These are phyloP conservation scores for Erodium maritimum DNA, from an alignment of 345 rosid species.

Conservation along the genomic window DNA sequence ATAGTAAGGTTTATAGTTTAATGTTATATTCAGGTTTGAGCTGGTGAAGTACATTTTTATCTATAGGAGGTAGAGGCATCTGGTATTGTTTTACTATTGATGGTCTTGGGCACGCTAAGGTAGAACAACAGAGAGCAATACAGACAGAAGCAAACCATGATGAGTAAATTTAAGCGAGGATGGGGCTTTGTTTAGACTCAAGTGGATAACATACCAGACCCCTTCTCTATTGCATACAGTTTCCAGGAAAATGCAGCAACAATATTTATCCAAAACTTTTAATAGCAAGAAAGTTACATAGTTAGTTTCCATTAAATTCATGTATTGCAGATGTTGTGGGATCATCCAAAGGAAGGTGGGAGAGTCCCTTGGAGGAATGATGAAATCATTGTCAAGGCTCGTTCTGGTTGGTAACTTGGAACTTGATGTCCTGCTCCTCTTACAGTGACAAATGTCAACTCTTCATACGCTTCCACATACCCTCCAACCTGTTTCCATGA, in stretches of 20 bases:
- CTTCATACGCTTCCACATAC: conserved; percentile 29
- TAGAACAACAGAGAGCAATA: too few species aligned
- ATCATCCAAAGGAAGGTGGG: conserved; percentile 11
- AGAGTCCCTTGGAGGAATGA: conserved; percentile 33
- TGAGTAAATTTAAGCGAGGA: too few species aligned
- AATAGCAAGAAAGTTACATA: background rate
- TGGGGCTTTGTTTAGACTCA: too few species aligned
- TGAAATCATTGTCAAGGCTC: conserved; percentile 28
- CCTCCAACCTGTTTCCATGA: conserved; percentile 32
- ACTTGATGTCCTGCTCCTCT: conserved; percentile 39
- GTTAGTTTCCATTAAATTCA: too few species aligned
- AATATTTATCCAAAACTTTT: too few species aligned
- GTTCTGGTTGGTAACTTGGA: conserved; percentile 39
- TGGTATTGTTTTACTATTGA: too few species aligned
- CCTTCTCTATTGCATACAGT: background rate
- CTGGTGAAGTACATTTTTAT: too few species aligned
- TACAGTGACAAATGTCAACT: conserved; percentile 23
- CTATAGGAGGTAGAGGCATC: too few species aligned
- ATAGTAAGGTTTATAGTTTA: too few species aligned
- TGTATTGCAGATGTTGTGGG: background rate
- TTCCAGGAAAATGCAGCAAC: background rate
- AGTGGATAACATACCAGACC: background rate
- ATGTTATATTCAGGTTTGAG: too few species aligned
- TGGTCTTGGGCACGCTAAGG: too few species aligned
- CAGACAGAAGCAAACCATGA: too few species aligned